phyloP scores from a whole-genome alignment of 2,329 filamentous ascomycete species.

The Microthyrium microscopicum region DNA sequence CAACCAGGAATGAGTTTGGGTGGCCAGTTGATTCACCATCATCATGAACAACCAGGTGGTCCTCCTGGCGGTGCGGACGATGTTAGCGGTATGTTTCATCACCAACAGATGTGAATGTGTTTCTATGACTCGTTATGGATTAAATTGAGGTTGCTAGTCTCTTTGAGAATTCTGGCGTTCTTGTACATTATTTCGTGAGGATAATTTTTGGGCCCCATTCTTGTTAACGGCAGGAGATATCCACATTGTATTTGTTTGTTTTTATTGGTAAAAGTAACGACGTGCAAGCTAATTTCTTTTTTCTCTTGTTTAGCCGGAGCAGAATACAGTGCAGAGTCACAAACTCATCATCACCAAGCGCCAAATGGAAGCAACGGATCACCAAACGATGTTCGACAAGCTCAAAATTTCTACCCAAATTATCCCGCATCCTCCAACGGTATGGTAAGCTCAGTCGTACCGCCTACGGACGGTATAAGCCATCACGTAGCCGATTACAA shows the following conservation, averaged over 20 bases:
- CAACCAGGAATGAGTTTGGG: constrained; percentile 55
- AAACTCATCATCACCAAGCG: constrained; percentile 50
- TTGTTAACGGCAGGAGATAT: neutral
- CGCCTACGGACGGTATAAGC: constrained; percentile 41
- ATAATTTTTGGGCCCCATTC: neutral
- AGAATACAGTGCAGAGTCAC: constrained; percentile 41
- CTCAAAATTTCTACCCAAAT: constrained; percentile 59
- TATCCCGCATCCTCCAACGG: constrained; percentile 45
- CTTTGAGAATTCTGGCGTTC: constrained; percentile 12
- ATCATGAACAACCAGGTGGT: constrained; percentile 55
- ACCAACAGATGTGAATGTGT: constrained; percentile 65
- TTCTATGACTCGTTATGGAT: constrained; percentile 8
- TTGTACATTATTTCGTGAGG: constrained; percentile 22
- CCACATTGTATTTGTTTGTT: too few species aligned
- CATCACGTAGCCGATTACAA: constrained; percentile 27
- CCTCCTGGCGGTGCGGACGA: constrained; percentile 54
- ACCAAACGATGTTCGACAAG: constrained; percentile 51
- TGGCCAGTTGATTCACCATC: constrained; percentile 44
- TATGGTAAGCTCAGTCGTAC: constrained; percentile 41
- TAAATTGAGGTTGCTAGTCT: constrained; percentile 10
- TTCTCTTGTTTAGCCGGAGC: constrained; percentile 36
- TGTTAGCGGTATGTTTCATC: constrained; percentile 95
- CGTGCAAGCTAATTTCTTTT: constrained; percentile 14
- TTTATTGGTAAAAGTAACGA: too few species aligned
- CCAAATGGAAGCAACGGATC: constrained; percentile 34